Percentiles rank a stretch among this genome's conserved stretches.
phyloP scores from a whole-genome alignment of 1,139 yeast species.

The Kodamaea sp. region DNA sequence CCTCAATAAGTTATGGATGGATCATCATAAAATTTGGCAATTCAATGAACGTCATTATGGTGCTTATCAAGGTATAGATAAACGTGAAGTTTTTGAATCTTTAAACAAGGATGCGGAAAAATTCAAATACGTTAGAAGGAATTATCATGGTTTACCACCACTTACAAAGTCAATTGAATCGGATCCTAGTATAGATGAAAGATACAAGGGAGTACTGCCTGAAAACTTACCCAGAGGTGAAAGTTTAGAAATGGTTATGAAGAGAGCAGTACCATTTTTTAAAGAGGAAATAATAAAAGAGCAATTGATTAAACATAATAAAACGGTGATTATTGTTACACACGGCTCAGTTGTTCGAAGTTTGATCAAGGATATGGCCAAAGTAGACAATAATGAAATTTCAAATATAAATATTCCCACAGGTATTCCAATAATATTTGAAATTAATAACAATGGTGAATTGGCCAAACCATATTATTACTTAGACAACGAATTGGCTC shows the following conservation, averaged over 20 bases:
- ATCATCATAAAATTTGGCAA: slow-evolving; percentile 59
- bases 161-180: slow-evolving; percentile 21
- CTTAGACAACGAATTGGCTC: slow-evolving; percentile 68
- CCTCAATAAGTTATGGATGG: slow-evolving; percentile 44
- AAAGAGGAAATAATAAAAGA: slow-evolving; percentile 36
- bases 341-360: slow-evolving; percentile 79
- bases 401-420: slow-evolving; percentile 70
- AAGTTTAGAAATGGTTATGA: slow-evolving; percentile 62
- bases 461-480: slow-evolving; percentile 49
- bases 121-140: slow-evolving; percentile 65
- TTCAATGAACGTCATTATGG: slow-evolving; percentile 81
- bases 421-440: slow-evolving; percentile 67
- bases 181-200: slow-evolving; percentile 41
- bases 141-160: slow-evolving; percentile 69
- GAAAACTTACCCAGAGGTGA: slow-evolving; percentile 56
- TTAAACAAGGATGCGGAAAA: slow-evolving; percentile 56
- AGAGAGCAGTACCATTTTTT: slow-evolving; percentile 57
- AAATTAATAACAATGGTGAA: slow-evolving; percentile 43
- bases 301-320: slow-evolving; percentile 32
- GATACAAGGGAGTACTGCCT: slow-evolving; percentile 34
- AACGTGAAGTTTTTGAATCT: slow-evolving; percentile 47
- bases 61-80: slow-evolving; percentile 64
- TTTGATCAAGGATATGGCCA: slow-evolving; percentile 54
- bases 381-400: slow-evolving; percentile 59
- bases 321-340: slow-evolving; percentile 59